Evolutionary conservation across 192 early-diverging fungal species (phyloP).

Genomic region (Coemansia sp.): DNA sequence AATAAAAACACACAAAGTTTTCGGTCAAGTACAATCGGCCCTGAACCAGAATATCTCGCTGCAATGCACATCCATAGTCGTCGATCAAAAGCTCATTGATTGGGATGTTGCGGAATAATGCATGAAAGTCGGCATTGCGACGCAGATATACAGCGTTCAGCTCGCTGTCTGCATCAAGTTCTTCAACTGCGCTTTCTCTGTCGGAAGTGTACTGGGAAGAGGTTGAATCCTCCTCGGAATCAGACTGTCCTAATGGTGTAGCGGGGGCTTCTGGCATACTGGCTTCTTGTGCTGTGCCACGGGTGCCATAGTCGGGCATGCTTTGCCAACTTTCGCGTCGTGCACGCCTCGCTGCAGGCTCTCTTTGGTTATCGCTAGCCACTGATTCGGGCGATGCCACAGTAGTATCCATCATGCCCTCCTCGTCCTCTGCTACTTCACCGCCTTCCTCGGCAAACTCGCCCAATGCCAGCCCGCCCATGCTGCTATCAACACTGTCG

Average conservation of each 20-base stretch:
- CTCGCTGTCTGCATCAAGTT: conserved; percentile 35
- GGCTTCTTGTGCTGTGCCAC: background rate
- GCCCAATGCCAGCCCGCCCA: conserved; percentile 40
- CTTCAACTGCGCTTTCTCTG: conserved; percentile 9
- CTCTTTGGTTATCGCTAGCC: conserved; percentile 8
- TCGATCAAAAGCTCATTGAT: conserved; percentile 56
- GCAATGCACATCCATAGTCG: conserved; percentile 81
- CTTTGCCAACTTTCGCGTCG: conserved; percentile 45
- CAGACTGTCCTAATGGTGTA: background rate
- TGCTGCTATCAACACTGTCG: background rate
- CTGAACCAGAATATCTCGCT: conserved; percentile 86
- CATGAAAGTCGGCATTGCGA: conserved; percentile 56
- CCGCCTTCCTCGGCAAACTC: conserved; percentile 42
- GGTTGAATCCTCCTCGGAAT: background rate
- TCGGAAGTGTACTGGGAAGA: conserved; percentile 21
- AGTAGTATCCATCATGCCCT: conserved; percentile 22
- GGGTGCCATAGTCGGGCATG: conserved; percentile 23
- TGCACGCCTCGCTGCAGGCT: background rate
- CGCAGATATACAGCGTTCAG: conserved; percentile 55
- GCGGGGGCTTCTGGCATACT: background rate
- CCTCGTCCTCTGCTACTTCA: conserved; percentile 40
- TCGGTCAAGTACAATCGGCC: conserved; percentile 82
- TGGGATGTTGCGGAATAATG: conserved; percentile 54
- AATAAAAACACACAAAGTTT: conserved; percentile 78
- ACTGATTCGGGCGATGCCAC: conserved; percentile 18